Percentiles rank a stretch among this genome's conserved stretches.
These are phyloP conservation scores for Simmondsia chinensis DNA, from an alignment of 148 eudicot species.

Conservation along the genomic window DNA sequence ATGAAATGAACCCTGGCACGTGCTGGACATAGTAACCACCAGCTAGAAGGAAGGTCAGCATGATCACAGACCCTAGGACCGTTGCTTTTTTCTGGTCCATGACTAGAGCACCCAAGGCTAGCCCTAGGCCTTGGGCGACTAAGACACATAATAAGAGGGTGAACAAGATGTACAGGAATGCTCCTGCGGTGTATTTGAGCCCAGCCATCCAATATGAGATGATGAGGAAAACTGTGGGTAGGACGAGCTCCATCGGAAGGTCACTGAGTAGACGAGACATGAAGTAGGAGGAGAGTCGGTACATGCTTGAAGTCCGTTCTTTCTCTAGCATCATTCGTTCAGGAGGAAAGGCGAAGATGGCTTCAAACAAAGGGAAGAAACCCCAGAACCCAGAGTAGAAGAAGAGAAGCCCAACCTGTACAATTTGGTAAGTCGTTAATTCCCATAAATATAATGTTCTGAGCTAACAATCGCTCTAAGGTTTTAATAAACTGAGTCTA, in stretches of 20 bases:
- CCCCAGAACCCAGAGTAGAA: slow-evolving; percentile 96
- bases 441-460: not conserved
- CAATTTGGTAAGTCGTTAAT: not conserved
- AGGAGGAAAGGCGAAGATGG: slow-evolving; percentile 80
- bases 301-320: slow-evolving; percentile 75
- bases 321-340: slow-evolving; percentile 60
- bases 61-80: slow-evolving; percentile 64
- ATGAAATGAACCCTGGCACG: slow-evolving; percentile 52
- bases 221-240: slow-evolving; percentile 59
- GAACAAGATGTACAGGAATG: slow-evolving; percentile 46
- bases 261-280: slow-evolving; percentile 67
- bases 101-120: slow-evolving; percentile 74
- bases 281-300: slow-evolving; percentile 76
- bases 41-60: slow-evolving; percentile 63
- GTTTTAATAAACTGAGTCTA: no score
- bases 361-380: slow-evolving; percentile 73
- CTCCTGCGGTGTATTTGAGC: slow-evolving; percentile 50
- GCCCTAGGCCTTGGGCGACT: slow-evolving; percentile 81
- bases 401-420: slow-evolving; percentile 76
- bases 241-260: slow-evolving; percentile 84
- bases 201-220: slow-evolving; percentile 85
- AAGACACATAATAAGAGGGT: slow-evolving; percentile 63
- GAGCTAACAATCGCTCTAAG: not conserved
- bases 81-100: slow-evolving; percentile 84
- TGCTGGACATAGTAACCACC: slow-evolving; percentile 81